Percentiles rank a stretch among this genome's conserved stretches.
Conservation (phyloP, 805 yeast species). For the Ogataea degrootiae region DNA sequence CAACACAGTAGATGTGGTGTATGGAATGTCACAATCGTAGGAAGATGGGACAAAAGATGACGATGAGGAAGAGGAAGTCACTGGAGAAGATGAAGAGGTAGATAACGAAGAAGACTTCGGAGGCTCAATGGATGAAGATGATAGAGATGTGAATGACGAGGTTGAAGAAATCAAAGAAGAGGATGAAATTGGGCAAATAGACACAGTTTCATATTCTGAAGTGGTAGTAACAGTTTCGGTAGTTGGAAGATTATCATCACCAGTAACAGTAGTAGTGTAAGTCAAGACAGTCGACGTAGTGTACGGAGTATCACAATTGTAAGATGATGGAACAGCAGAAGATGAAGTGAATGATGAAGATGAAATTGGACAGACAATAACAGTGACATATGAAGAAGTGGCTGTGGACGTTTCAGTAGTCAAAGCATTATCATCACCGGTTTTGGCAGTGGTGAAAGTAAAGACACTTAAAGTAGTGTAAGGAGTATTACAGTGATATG, state of each 20-base stretch:
- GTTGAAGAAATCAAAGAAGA: neutral
- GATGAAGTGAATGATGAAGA: neutral
- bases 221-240: too few species aligned
- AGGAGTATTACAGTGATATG: neutral
- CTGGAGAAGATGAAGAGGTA: neutral
- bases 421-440: too few species aligned
- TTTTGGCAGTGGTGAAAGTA: too few species aligned
- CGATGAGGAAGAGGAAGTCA: slow-evolving; percentile 1
- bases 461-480: neutral
- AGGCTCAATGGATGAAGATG: neutral
- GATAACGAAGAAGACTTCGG: neutral
- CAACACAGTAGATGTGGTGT: neutral
- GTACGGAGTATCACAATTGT: too few species aligned
- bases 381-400: neutral
- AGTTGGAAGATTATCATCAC: too few species aligned
- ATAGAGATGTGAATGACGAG: neutral
- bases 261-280: too few species aligned
- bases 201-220: too few species aligned
- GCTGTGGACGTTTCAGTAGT: too few species aligned
- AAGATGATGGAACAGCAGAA: neutral
- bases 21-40: neutral
- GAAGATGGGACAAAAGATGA: neutral
- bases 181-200: too few species aligned
- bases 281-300: too few species aligned
- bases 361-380: too few species aligned